Evolutionary conservation across 306 rosid genomes (phyloP).

Genomic region (Castanopsis chinensis): DNA sequence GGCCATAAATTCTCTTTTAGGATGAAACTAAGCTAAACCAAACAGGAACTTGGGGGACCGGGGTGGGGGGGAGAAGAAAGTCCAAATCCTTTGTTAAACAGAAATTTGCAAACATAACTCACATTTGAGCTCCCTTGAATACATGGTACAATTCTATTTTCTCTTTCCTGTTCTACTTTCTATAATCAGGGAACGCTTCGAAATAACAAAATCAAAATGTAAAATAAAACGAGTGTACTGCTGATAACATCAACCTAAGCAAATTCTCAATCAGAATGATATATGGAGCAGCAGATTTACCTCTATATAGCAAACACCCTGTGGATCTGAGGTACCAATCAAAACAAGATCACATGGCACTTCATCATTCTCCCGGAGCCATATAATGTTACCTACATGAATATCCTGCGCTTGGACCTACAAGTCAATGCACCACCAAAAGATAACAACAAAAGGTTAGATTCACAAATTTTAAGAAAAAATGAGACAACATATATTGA

Average conservation of each 20-base stretch:
- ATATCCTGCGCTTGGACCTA: conserved; percentile 93
- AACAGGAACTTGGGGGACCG: too few relatives aligned
- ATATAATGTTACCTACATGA: conserved; percentile 81
- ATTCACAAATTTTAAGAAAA: conserved; percentile 12
- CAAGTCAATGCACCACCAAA: conserved; percentile 26
- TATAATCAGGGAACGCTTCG: background rate
- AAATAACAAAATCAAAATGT: background rate
- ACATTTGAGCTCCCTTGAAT: background rate
- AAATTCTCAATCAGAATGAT: background rate
- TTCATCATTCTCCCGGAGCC: conserved; percentile 99
- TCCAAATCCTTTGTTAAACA: background rate
- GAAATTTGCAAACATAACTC: background rate
- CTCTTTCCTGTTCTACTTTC: background rate
- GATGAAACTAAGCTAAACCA: too few relatives aligned
- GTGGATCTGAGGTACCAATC: conserved; percentile 93
- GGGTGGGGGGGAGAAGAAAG: background rate
- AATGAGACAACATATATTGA: conserved; percentile 15
- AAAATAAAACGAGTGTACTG: background rate
- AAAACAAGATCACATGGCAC: conserved; percentile 97
- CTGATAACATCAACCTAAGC: background rate
- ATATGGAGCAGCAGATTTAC: conserved; percentile 40
- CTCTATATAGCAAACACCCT: conserved; percentile 92
- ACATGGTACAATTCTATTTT: background rate
- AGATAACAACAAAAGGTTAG: conserved; percentile 17
- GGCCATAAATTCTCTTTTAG: too few relatives aligned